A percentile compares a stretch with the other conserved stretches of the same genome.
phyloP scores from a whole-genome alignment of 2,329 filamentous ascomycete genomes.

The Xylariaceae sp. region DNA sequence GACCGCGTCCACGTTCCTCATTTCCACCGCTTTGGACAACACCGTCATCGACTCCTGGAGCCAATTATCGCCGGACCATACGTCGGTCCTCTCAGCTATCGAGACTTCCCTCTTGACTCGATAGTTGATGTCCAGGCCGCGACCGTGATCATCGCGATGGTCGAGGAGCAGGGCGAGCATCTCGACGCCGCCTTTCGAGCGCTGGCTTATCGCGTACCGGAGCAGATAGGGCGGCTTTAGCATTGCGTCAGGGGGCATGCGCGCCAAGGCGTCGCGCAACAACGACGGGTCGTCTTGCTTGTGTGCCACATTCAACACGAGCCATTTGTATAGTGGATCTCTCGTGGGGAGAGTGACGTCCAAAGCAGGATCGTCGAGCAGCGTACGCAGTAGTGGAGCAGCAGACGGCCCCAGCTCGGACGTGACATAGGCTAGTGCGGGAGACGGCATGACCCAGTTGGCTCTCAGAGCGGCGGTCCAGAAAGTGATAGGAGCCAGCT shows the following conservation, averaged over 20 bases:
- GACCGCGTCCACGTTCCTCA: conserved; percentile 15
- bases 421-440: background rate
- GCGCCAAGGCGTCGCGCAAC: conserved; percentile 11
- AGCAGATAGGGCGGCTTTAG: background rate
- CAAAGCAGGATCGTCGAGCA: conserved; percentile 10
- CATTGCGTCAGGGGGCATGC: conserved; percentile 5
- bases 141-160: too few species aligned
- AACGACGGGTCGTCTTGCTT: conserved; percentile 18
- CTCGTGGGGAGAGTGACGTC: conserved; percentile 2
- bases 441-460: conserved; percentile 14
- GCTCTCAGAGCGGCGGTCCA: conserved; percentile 14
- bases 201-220: background rate
- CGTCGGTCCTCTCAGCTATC: background rate
- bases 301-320: background rate
- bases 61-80: background rate
- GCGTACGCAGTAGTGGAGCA: conserved; percentile 9
- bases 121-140: conserved; percentile 23
- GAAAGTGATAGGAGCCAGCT: conserved; percentile 10
- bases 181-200: conserved; percentile 8
- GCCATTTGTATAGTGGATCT: background rate
- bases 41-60: conserved; percentile 7
- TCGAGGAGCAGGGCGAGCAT: conserved; percentile 22
- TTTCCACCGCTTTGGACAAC: conserved; percentile 8
- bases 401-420: background rate
- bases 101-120: background rate